Evolutionary conservation across 352 stramenopile species (phyloP), one percentile per base, ranked within the genome.

Genomic region (Pythium coloratum): DNA sequence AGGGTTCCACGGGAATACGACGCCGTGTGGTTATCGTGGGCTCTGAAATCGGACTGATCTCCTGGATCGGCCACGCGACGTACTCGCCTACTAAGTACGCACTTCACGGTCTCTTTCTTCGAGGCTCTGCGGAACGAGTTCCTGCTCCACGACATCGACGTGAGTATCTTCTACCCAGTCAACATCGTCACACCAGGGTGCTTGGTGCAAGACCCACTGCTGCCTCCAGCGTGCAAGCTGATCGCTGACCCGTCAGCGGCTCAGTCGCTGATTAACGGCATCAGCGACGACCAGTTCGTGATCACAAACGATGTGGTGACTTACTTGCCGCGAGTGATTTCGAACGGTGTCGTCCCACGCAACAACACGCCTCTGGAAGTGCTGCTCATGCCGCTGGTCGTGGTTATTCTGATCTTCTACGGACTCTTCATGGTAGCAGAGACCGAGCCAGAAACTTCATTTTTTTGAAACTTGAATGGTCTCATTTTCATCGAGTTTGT

Each of bases 81-180:
- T 80, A 88, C 59, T 76, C 67, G 14, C 67, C 69, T 3, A 72
- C 67, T 33, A 89, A 88, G 66, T 87, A 78, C 65, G 78, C 81
- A 30, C 55, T 88, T n/a, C 77, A 78, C 33, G 81, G 78, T 18
- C 66, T n/a, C n/a, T n/a, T n/a, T 88, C n/a, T 76, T 77, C 24
- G 81, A 89, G 60, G 73, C 73, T 18, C 59, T 89, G 38, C 78
- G 76, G 46, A 86, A 87, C 58, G 77, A 84, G 55, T 38, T 85
- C 14, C 42, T 68, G 20, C 53, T 78, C 38, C 76, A 73, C 69
- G 58, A 77, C 46, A 78, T 86, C 49, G 61, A 70, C 33, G 68
- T 85, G 24, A 75, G 65, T 46, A 62, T 78, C 44, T 83, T 79
- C 59, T 82, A 79, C 61, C 66, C 77, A 18, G 75, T 75, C 24